Conservation (phyloP, 2,329 filamentous ascomycete species). For the Ceratocystis colombiana region DNA sequence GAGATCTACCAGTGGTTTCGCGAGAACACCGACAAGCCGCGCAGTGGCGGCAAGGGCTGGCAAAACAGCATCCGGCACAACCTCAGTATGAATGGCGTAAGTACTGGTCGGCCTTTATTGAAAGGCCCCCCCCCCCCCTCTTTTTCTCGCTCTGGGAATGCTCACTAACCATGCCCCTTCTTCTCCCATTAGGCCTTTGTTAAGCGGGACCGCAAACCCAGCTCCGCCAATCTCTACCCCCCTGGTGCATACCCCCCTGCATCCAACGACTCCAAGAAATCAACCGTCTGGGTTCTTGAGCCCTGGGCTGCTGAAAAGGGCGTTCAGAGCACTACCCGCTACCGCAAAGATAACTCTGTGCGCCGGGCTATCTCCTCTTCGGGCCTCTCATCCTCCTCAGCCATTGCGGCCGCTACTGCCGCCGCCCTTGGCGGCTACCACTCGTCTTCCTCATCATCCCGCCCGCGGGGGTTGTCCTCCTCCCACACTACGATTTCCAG, state of each 20-base stretch:
- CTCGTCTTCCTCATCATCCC: not conserved
- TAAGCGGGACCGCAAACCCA: conserved; percentile 34
- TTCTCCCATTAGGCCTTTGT: conserved; percentile 34
- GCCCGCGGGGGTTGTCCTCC: not conserved
- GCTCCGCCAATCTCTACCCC: not conserved
- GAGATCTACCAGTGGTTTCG: conserved; percentile 88
- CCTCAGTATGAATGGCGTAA: conserved; percentile 86
- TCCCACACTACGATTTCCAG: conserved; percentile 26
- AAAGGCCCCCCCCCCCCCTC: not conserved
- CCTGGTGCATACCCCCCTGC: conserved; percentile 30
- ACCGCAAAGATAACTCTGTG: conserved; percentile 45
- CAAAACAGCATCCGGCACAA: conserved; percentile 95
- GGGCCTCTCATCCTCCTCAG: conserved; percentile 7
- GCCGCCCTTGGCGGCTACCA: not conserved
- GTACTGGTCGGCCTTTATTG: conserved; percentile 25
- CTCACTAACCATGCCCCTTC: not conserved
- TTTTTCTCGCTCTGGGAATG: conserved; percentile 19
- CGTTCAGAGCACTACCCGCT: conserved; percentile 77
- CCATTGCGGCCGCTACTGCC: not conserved
- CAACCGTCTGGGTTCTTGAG: conserved; percentile 68
- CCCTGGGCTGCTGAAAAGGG: conserved; percentile 57
- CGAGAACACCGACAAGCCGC: conserved; percentile 71
- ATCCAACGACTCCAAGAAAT: conserved; percentile 40
- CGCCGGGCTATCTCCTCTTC: conserved; percentile 26
- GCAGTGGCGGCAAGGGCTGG: conserved; percentile 65